phyloP scores from a whole-genome alignment of 352 stramenopile species.

The Phytophthora syringae region DNA sequence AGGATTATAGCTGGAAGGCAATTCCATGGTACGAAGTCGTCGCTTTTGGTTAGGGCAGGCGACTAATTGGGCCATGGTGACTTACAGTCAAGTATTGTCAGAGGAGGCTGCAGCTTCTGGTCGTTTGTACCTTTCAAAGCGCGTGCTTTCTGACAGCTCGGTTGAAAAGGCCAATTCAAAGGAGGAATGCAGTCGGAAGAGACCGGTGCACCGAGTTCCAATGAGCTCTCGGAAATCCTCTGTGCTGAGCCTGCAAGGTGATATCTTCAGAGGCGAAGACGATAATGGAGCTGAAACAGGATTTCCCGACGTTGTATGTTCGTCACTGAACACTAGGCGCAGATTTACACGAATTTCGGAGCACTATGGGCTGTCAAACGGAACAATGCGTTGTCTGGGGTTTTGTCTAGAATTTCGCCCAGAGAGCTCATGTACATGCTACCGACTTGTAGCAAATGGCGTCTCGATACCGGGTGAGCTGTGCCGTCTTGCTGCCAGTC shows the following conservation, averaged over 20 bases:
- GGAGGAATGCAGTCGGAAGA: neutral
- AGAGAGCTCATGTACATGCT: slow-evolving; percentile 3
- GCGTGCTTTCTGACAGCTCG: neutral
- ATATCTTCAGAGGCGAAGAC: neutral
- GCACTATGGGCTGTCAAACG: no score
- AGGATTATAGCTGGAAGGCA: no score
- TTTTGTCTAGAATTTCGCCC: slow-evolving; percentile 10
- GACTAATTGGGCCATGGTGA: no score
- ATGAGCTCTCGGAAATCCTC: neutral
- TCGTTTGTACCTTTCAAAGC: no score
- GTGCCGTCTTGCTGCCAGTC: slow-evolving; percentile 32
- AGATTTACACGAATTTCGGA: no score
- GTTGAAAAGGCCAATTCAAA: neutral
- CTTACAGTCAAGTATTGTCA: no score
- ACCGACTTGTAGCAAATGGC: slow-evolving; percentile 14
- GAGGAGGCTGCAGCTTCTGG: no score
- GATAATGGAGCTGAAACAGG: neutral
- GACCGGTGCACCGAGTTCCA: neutral
- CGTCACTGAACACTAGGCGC: neutral
- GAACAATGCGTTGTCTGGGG: slow-evolving; percentile 9
- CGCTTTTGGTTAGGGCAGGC: no score
- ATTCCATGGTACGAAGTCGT: no score
- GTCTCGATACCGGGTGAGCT: slow-evolving; percentile 42
- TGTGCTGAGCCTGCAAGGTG: neutral
- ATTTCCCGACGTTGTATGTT: neutral